Evolutionary conservation across 768 basidiomycete genomes (phyloP).

Genomic region (Cubamyces sp.): DNA sequence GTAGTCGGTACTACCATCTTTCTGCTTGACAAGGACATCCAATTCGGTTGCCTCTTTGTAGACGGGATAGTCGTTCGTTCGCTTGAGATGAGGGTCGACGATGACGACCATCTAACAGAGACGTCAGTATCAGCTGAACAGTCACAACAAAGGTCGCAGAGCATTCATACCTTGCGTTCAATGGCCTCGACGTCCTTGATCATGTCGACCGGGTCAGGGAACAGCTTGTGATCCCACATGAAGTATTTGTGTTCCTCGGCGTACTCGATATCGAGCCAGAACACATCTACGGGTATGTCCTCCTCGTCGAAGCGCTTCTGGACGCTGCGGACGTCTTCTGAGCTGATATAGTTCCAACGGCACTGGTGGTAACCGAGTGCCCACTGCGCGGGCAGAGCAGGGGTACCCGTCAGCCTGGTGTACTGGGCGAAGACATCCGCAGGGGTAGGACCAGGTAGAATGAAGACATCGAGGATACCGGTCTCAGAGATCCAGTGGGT

Average conservation of each 20-base stretch:
- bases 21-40: constrained; percentile 81
- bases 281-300: constrained; percentile 93
- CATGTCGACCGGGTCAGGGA: constrained; percentile 96
- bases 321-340: constrained; percentile 84
- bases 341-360: constrained; percentile 96
- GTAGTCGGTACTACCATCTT: constrained; percentile 80
- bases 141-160: background rate
- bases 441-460: constrained; percentile 90
- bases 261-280: constrained; percentile 98
- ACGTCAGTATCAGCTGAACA: constrained; percentile 11
- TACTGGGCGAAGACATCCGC: constrained; percentile 86
- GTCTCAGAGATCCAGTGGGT: constrained; percentile 99
- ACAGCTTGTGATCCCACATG: constrained; percentile 91
- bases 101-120: constrained; percentile 92
- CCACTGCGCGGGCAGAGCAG: constrained; percentile 89
- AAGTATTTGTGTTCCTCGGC: constrained; percentile 94
- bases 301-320: constrained; percentile 90
- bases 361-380: constrained; percentile 96
- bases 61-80: constrained; percentile 74
- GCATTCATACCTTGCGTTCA: constrained; percentile 73
- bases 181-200: constrained; percentile 82
- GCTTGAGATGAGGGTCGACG: constrained; percentile 95
- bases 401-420: constrained; percentile 79
- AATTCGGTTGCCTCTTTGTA: constrained; percentile 84
- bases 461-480: constrained; percentile 92